These are phyloP conservation scores for Monilinia laxa DNA, from an alignment of 2,329 filamentous ascomycete species.

Conservation along the genomic window DNA sequence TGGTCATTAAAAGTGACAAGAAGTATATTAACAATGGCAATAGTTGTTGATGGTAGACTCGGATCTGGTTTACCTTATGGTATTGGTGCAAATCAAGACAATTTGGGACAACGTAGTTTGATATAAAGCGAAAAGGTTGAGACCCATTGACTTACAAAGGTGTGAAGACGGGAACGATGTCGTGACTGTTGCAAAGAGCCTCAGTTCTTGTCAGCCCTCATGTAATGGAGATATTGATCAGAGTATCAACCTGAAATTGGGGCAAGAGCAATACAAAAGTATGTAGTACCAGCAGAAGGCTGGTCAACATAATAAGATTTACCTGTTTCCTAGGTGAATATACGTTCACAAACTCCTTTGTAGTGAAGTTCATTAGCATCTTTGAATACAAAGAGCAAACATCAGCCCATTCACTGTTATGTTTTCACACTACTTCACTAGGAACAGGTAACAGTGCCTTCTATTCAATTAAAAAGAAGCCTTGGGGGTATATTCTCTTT, in stretches of 20 bases:
- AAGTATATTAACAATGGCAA: not conserved
- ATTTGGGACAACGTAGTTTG: not conserved
- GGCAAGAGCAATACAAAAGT: not conserved
- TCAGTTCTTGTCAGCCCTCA: not conserved
- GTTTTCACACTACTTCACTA: not conserved
- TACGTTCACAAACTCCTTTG: not conserved
- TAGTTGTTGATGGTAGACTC: not conserved
- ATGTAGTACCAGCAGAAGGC: not conserved
- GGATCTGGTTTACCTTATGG: too few relatives aligned
- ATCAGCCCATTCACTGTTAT: not conserved
- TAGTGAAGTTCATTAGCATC: not conserved
- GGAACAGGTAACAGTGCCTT: not conserved
- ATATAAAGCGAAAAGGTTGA: not conserved
- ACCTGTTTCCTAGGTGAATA: not conserved
- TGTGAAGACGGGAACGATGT: not conserved
- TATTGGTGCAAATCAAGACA: too few relatives aligned
- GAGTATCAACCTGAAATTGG: not conserved
- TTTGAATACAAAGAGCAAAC: not conserved
- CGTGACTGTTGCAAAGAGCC: not conserved
- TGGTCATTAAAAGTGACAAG: not conserved
- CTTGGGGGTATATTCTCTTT: not conserved
- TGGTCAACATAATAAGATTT: not conserved
- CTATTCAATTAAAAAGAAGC: not conserved
- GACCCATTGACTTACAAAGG: not conserved
- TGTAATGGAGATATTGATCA: not conserved